A percentile compares a stretch with the other conserved stretches of the same genome.
Conservation (phyloP, 352 stramenopile genomes). For the Aphanomyces stellatus region DNA sequence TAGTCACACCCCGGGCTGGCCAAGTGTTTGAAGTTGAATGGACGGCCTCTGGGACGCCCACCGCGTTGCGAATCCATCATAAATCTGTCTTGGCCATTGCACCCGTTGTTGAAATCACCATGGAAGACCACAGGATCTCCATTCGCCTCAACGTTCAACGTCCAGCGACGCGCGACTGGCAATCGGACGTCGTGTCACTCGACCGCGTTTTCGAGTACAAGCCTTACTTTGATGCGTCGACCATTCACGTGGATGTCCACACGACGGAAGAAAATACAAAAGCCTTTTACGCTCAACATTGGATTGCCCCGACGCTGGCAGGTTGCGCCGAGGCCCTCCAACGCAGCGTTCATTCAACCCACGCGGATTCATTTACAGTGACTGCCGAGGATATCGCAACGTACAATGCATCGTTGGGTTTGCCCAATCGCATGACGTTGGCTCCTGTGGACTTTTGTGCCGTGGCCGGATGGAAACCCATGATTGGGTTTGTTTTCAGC, state of each 20-base stretch:
- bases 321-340: constrained; percentile 41
- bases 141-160: constrained; percentile 47
- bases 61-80: neutral
- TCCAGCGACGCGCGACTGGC: constrained; percentile 38
- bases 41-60: neutral
- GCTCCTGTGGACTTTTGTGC: constrained; percentile 64
- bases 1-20: constrained; percentile 39
- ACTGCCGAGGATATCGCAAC: constrained; percentile 39
- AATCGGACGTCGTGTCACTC: constrained; percentile 32
- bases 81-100: neutral
- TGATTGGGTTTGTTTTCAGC: constrained; percentile 76
- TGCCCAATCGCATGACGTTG: constrained; percentile 24
- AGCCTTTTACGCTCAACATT: constrained; percentile 63
- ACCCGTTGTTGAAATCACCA: constrained; percentile 46
- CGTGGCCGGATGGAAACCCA: constrained; percentile 60
- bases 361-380: constrained; percentile 51
- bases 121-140: constrained; percentile 28
- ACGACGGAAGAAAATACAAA: constrained; percentile 46
- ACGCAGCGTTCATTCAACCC: constrained; percentile 46
- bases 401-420: constrained; percentile 46
- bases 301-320: constrained; percentile 37
- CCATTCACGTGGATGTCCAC: constrained; percentile 40
- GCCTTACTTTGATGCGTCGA: constrained; percentile 29
- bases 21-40: constrained; percentile 31
- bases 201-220: constrained; percentile 46